Evolutionary conservation across 2,329 filamentous ascomycete genomes (phyloP).

Genomic region (Ilyonectria robusta): DNA sequence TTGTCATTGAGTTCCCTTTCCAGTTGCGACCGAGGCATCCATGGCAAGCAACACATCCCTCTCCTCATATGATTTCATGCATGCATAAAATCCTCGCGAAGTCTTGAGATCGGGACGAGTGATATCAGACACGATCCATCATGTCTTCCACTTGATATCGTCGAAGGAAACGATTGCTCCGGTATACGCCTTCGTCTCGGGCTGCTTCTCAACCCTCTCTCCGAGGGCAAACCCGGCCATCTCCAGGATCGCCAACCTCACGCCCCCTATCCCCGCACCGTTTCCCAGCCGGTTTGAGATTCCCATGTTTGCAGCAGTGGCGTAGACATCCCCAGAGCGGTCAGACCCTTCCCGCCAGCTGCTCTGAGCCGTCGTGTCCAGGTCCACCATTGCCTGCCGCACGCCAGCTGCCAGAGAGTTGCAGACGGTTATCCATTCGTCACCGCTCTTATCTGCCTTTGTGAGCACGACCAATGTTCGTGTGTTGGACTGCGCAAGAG

Average conservation of each 20-base stretch:
- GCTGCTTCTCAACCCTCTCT: conserved; percentile 52
- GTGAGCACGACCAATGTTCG: conserved; percentile 67
- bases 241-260: conserved; percentile 56
- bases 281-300: conserved; percentile 49
- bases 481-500: conserved; percentile 61
- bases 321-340: conserved; percentile 51
- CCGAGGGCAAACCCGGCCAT: conserved; percentile 55
- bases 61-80: not conserved
- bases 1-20: not conserved
- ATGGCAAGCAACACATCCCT: not conserved
- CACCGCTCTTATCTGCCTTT: conserved; percentile 67
- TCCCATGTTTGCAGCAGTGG: conserved; percentile 57
- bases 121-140: not conserved
- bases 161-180: conserved; percentile 58
- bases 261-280: conserved; percentile 57
- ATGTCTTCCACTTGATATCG: conserved; percentile 55
- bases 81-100: not conserved
- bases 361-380: conserved; percentile 41
- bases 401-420: conserved; percentile 45
- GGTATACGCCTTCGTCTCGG: conserved; percentile 54
- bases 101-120: too few relatives aligned
- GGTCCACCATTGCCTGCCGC: conserved; percentile 45
- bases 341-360: conserved; percentile 50
- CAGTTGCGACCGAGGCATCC: not conserved
- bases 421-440: conserved; percentile 49